A percentile compares a stretch with the other conserved stretches of the same genome.
These are phyloP conservation scores for Fusarium sp. DNA, from an alignment of 2,329 filamentous ascomycete species.

Conservation along the genomic window DNA sequence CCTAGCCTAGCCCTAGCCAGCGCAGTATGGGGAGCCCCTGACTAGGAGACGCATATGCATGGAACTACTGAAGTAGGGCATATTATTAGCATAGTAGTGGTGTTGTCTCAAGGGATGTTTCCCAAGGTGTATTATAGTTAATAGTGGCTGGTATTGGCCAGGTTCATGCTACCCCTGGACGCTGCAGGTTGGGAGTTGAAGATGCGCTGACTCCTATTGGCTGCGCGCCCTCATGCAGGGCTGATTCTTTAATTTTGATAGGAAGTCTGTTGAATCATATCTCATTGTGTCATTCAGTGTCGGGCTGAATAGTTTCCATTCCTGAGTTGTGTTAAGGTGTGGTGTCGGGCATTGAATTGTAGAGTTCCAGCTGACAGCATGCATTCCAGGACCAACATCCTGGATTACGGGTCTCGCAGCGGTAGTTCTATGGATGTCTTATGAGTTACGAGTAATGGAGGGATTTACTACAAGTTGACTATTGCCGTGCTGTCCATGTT, in stretches of 20 bases:
- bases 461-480: background rate
- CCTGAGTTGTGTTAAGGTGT: constrained; percentile 21
- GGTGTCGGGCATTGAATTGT: constrained; percentile 1
- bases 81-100: constrained; percentile 13
- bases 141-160: background rate
- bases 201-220: background rate
- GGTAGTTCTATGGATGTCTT: constrained; percentile 14
- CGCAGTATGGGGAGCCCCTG: constrained; percentile 15
- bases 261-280: background rate
- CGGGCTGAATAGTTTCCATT: constrained; percentile 9
- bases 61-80: constrained; percentile 24
- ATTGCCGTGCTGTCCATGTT: background rate
- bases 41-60: constrained; percentile 29
- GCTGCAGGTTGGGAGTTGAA: constrained; percentile 19
- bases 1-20: background rate
- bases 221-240: background rate
- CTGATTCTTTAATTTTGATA: background rate
- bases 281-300: constrained; percentile 12
- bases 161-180: constrained; percentile 28
- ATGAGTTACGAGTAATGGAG: background rate
- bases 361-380: background rate
- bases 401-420: constrained; percentile 11
- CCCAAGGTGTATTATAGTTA: constrained; percentile 3
- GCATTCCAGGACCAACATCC: constrained; percentile 29
- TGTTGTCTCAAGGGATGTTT: constrained; percentile 12